Evolutionary conservation across 495 filamentous ascomycete species (phyloP).

Genomic region (Immersiella caudata): DNA sequence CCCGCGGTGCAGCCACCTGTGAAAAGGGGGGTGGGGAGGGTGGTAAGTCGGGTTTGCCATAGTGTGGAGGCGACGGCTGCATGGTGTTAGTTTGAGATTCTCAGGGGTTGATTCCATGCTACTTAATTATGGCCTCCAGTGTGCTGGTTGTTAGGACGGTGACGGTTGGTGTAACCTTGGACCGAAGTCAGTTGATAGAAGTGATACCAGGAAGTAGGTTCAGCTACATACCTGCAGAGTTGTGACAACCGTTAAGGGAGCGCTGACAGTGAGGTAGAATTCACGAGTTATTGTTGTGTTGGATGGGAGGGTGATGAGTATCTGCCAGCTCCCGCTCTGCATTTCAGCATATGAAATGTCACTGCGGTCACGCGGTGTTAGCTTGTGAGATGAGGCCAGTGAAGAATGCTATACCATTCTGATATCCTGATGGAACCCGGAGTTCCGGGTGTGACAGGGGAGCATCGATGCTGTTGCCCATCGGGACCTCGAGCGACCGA

Average conservation of each 20-base stretch:
- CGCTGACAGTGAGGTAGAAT: slow-evolving; percentile 17
- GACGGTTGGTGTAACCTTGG: slow-evolving; percentile 25
- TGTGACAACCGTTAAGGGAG: slow-evolving; percentile 15
- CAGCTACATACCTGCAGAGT: slow-evolving; percentile 13
- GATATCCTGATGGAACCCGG: slow-evolving; percentile 25
- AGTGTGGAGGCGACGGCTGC: slow-evolving; percentile 4
- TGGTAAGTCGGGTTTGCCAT: slow-evolving; percentile 7
- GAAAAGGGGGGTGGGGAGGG: slow-evolving; percentile 9
- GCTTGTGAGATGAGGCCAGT: background rate
- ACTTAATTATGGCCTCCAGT: slow-evolving; percentile 11
- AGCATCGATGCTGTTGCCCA: slow-evolving; percentile 16
- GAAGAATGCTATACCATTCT: slow-evolving; percentile 28
- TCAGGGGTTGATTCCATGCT: background rate
- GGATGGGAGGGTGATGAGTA: slow-evolving; percentile 16
- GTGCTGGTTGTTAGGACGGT: slow-evolving; percentile 15
- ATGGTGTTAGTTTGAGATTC: background rate
- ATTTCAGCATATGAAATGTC: slow-evolving; percentile 22
- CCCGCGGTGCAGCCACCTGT: slow-evolving; percentile 7
- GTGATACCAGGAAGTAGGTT: too few species aligned
- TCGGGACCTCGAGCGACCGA: slow-evolving; percentile 18
- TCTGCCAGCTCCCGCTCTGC: slow-evolving; percentile 23
- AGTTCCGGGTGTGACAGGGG: slow-evolving; percentile 11
- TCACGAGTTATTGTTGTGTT: slow-evolving; percentile 16
- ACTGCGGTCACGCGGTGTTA: background rate
- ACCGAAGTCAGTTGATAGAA: too few species aligned